Conservation (phyloP, 495 filamentous ascomycete genomes). For the Lepraria neglecta region DNA sequence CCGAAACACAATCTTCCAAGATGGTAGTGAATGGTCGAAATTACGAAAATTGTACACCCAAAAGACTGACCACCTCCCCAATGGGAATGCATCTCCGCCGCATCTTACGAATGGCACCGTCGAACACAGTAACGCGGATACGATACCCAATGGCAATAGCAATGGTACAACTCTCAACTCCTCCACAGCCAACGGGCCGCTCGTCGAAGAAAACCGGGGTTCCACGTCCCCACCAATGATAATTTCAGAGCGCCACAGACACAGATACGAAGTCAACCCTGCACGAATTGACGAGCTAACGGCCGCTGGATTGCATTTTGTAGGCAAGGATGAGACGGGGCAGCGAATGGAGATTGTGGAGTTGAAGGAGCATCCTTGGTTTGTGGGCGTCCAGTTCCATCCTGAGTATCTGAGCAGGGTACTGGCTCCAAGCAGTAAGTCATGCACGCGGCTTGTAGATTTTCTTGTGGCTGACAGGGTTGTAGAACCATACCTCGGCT, state of each 20-base stretch:
- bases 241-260: conserved; percentile 48
- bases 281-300: conserved; percentile 34
- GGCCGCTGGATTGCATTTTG: conserved; percentile 37
- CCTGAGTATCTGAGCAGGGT: conserved; percentile 75
- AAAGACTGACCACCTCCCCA: conserved; percentile 17
- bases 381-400: conserved; percentile 85
- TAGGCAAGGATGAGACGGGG: conserved; percentile 77
- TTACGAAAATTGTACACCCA: conserved; percentile 68
- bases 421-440: conserved; percentile 52
- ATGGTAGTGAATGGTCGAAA: conserved; percentile 70
- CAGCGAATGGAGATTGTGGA: conserved; percentile 90
- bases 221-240: conserved; percentile 10
- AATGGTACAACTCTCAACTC: not conserved
- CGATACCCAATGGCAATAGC: not conserved
- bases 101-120: too few relatives aligned
- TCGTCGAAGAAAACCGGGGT: not conserved
- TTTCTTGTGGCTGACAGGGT: too few relatives aligned
- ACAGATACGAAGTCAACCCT: conserved; percentile 47
- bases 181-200: conserved; percentile 20
- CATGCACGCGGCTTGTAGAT: too few relatives aligned
- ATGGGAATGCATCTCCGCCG: too few relatives aligned
- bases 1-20: conserved; percentile 68
- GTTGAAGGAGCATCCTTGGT: conserved; percentile 83
- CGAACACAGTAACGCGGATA: not conserved
- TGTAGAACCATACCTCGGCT: conserved; percentile 68